Evolutionary conservation across 2,329 filamentous ascomycete genomes (phyloP).

Genomic region (Aspergillus texensis): DNA sequence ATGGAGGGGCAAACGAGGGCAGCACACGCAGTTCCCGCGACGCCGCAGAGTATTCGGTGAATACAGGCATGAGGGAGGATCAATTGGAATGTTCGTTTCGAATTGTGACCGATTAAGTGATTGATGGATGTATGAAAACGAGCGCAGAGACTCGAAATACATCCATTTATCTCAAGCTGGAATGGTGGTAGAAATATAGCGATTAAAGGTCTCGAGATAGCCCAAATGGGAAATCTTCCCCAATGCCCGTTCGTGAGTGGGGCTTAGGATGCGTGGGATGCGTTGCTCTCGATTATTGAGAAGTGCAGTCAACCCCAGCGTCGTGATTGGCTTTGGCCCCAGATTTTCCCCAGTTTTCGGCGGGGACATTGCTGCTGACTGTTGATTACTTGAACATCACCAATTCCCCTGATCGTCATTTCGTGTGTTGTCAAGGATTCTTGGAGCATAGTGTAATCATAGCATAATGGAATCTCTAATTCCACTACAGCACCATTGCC

Average conservation of each 20-base stretch:
- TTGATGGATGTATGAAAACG: neutral
- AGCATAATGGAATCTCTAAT: neutral
- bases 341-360: neutral
- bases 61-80: constrained; percentile 39
- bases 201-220: neutral
- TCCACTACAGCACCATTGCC: neutral
- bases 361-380: constrained; percentile 12
- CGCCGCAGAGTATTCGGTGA: constrained; percentile 37
- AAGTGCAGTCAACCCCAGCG: neutral
- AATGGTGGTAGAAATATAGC: neutral
- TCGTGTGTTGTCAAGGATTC: neutral
- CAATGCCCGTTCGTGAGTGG: neutral
- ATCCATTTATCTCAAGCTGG: no score
- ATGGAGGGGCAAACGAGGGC: constrained; percentile 43
- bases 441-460: neutral
- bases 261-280: neutral
- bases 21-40: constrained; percentile 45
- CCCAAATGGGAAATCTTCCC: neutral
- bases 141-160: neutral
- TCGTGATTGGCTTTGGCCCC: neutral
- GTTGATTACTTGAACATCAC: constrained; percentile 19
- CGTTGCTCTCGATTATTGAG: neutral
- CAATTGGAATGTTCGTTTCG: neutral
- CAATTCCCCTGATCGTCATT: constrained; percentile 11
- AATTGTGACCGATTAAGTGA: neutral